Evolutionary conservation across 2,329 filamentous ascomycete genomes (phyloP), one percentile per base, ranked within the genome.

Genomic region (Graphium sp.): DNA sequence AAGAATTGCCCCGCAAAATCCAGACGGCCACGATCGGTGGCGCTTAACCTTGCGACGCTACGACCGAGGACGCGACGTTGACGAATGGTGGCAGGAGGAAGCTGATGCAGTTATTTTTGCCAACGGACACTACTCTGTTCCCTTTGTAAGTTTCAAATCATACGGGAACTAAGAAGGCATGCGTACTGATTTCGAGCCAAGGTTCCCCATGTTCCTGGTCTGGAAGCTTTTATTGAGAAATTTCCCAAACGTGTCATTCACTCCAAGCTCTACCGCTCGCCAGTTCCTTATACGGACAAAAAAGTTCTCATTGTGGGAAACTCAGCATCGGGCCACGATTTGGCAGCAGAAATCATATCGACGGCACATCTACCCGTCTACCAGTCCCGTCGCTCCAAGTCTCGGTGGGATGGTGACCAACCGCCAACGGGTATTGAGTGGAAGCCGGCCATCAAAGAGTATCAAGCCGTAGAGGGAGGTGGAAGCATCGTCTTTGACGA

Each of bases 81-180:
- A 70, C 32, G 25, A 55, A 1, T 69, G 64, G 64, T 66, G 64
- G 62, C 48, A 59, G 26, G 62, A 68, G 17, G 37, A 44, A 0
- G 68, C 65, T 18, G 55, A 60, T 25, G 56, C 55, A 1, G 48
- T 60, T 0, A 31, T 60, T 2, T 32, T 60, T 3, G 55, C 54
- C 1, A 58, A 56, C 8, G 56, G 56, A 0, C 56, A 60, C 26
- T 60, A 58, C 17, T 49, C 54, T 0, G 42, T 60, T 4, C 56
- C 56, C 3, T 52, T 52, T 35, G 60, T 66, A 50, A n/a, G 51
- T 31, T 9, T 7, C 9, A 17, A n/a, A 14, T 18, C 13, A n/a
- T 25, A 8, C 3, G 8, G 13, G 9, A 5, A 4, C 16, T 9
- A 11, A 12, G 5, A 6, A 8, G 10, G 2, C 2, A 16, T 7